Base-by-base conservation (phyloP, 306 rosid genomes). In the Vigna mungo region DNA sequence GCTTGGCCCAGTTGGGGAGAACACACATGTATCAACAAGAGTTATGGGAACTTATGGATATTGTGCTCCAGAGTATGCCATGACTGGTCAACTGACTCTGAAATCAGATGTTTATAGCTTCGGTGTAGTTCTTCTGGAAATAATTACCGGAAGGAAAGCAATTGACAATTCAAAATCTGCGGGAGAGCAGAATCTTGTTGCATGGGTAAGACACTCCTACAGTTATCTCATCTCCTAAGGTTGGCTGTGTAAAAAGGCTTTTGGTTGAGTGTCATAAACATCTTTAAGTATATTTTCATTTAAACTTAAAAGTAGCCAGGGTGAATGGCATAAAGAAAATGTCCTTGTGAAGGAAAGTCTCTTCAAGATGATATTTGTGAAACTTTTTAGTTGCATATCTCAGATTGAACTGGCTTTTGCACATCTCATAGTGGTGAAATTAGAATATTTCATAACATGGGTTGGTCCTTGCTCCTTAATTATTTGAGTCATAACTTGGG, bases 31-130 rank as follows among this genome's bases (percentile, higher is more conserved):
- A 17, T 94, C 97, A 32, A 95, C 98, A 6, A 88, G 98, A 85
- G 97, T 95, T 52, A 95, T 92, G 98, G 98, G 98, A 6, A 95
- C 98, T 36, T 95, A 95, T 44, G 97, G 98, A 75, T 95, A 95
- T 84, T 95, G 98, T 85, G 97, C 98, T 72, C 98, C 97, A 0
- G 98, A 92, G 78, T 95, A 95, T 77, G 98, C 92, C 36, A 95
- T 89, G 96, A 92, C 98, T 2, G 98, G 98, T 58, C 97, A 95
- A 66, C 78, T 95, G 53, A 92, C 97, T 53, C 86, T 89, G 51
- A 95, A 92, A 77, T 95, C 98, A 44, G 98, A 95, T 86, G 96
- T 95, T 68, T 92, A 95, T 80, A 95, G 98, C 85, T 95, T 95
- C 52, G 98, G 98, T 6, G 93, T 95, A 51, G 98, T 95, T 77